Evolutionary conservation across 352 stramenopile species (phyloP).

Genomic region (Phytophthora cactorum): DNA sequence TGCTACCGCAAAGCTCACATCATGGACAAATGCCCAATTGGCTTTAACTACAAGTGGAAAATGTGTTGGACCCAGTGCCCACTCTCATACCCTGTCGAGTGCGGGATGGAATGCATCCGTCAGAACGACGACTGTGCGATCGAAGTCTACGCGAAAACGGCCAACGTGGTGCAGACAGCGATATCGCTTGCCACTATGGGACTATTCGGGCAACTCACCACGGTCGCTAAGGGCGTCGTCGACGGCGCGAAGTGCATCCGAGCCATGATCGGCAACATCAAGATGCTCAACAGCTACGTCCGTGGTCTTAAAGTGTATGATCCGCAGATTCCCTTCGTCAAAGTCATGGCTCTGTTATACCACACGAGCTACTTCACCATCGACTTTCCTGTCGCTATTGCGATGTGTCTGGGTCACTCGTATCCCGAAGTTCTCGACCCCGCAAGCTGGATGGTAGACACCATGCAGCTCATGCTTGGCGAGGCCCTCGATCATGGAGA

Average conservation of each 20-base stretch:
- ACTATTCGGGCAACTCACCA: slow-evolving; percentile 34
- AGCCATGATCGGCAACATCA: slow-evolving; percentile 27
- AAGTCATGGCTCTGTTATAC: slow-evolving; percentile 26
- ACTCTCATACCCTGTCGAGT: slow-evolving; percentile 52
- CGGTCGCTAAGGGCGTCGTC: slow-evolving; percentile 11
- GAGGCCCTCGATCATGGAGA: slow-evolving; percentile 17
- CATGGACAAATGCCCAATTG: slow-evolving; percentile 26
- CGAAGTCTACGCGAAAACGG: slow-evolving; percentile 39
- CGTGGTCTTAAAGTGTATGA: slow-evolving; percentile 19
- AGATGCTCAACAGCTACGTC: slow-evolving; percentile 26
- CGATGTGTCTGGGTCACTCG: slow-evolving; percentile 22
- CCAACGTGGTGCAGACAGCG: slow-evolving; percentile 33
- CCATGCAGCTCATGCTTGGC: slow-evolving; percentile 11
- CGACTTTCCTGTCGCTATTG: slow-evolving; percentile 24
- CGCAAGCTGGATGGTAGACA: slow-evolving; percentile 15
- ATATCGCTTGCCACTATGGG: slow-evolving; percentile 36
- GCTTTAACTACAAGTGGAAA: slow-evolving; percentile 36
- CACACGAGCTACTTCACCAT: slow-evolving; percentile 27
- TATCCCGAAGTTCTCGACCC: slow-evolving; percentile 10
- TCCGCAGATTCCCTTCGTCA: slow-evolving; percentile 13
- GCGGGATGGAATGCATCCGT: slow-evolving; percentile 52
- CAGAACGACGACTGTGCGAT: slow-evolving; percentile 38
- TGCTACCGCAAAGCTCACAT: slow-evolving; percentile 31
- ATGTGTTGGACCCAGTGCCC: slow-evolving; percentile 57
- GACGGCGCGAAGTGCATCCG: slow-evolving; percentile 13